Conservation (phyloP, 495 filamentous ascomycete species). For the Xylaria cubensis region DNA sequence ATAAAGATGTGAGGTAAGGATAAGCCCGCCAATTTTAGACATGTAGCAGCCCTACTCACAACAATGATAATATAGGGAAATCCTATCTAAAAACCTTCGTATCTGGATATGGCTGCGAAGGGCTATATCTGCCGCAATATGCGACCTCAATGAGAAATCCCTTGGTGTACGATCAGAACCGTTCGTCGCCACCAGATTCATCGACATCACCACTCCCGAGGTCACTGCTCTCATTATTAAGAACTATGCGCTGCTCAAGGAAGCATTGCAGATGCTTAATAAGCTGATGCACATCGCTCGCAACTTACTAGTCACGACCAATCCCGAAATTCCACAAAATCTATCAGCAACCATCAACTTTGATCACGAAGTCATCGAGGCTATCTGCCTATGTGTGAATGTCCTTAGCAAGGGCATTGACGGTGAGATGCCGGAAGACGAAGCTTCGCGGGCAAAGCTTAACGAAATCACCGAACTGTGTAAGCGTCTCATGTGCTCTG, state of each 20-base stretch:
- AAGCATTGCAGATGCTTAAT: conserved; percentile 83
- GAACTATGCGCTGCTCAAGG: conserved; percentile 75
- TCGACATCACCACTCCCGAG: conserved; percentile 61
- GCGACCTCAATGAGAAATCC: conserved; percentile 67
- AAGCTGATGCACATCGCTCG: conserved; percentile 83
- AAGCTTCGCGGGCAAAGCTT: conserved; percentile 54
- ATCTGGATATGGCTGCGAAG: conserved; percentile 72
- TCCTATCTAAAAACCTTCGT: conserved; percentile 63
- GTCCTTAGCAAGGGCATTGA: conserved; percentile 91
- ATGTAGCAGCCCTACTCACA: conserved; percentile 28
- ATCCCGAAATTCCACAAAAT: conserved; percentile 78
- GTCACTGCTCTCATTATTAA: conserved; percentile 77
- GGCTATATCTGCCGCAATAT: conserved; percentile 59
- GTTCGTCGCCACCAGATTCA: conserved; percentile 49
- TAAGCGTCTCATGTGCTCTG: conserved; percentile 35
- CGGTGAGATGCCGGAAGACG: conserved; percentile 76
- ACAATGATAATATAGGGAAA: conserved; percentile 54
- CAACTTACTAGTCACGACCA: conserved; percentile 80
- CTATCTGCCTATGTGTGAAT: conserved; percentile 83
- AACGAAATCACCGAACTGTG: conserved; percentile 63
- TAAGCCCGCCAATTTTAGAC: conserved; percentile 25
- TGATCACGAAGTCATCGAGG: conserved; percentile 80
- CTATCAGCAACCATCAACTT: conserved; percentile 79
- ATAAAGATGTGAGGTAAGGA: conserved; percentile 60
- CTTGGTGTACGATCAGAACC: conserved; percentile 52